Evolutionary conservation across 2,329 filamentous ascomycete genomes (phyloP).

Genomic region (Colletotrichum sidae): DNA sequence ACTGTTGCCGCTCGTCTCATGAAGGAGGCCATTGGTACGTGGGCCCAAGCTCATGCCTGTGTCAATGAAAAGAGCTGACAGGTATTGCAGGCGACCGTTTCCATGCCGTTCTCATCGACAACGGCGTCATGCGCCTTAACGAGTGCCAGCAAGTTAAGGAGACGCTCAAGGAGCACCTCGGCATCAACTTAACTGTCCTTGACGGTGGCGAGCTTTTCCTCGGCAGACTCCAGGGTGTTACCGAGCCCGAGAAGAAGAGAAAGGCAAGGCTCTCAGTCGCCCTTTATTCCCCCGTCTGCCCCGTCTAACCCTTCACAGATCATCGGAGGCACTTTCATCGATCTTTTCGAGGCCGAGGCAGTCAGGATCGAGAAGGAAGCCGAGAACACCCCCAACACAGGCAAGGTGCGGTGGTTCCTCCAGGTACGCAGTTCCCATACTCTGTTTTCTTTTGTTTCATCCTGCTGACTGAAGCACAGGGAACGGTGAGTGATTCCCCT

Average conservation of each 20-base stretch:
- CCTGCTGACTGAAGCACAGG: constrained; percentile 45
- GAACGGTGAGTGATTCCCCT: constrained; percentile 55
- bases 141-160: constrained; percentile 86
- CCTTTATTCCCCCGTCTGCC: constrained; percentile 42
- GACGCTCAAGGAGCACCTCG: constrained; percentile 81
- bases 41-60: not conserved
- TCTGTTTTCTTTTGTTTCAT: too few relatives aligned
- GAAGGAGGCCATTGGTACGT: constrained; percentile 78
- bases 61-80: not conserved
- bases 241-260: constrained; percentile 85
- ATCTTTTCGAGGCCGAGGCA: constrained; percentile 67
- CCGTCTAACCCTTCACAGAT: not conserved
- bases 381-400: constrained; percentile 73
- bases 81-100: constrained; percentile 71
- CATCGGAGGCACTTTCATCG: constrained; percentile 45
- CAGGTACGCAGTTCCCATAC: constrained; percentile 46
- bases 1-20: constrained; percentile 90
- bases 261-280: constrained; percentile 81
- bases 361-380: constrained; percentile 75
- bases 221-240: constrained; percentile 78
- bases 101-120: constrained; percentile 68
- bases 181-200: constrained; percentile 90
- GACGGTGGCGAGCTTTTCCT: constrained; percentile 85
- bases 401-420: constrained; percentile 85
- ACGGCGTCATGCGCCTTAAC: constrained; percentile 79